Evolutionary conservation across 2,329 filamentous ascomycete genomes (phyloP), one percentile per base, ranked within the genome.

Genomic region (Aspergillus versicolor): DNA sequence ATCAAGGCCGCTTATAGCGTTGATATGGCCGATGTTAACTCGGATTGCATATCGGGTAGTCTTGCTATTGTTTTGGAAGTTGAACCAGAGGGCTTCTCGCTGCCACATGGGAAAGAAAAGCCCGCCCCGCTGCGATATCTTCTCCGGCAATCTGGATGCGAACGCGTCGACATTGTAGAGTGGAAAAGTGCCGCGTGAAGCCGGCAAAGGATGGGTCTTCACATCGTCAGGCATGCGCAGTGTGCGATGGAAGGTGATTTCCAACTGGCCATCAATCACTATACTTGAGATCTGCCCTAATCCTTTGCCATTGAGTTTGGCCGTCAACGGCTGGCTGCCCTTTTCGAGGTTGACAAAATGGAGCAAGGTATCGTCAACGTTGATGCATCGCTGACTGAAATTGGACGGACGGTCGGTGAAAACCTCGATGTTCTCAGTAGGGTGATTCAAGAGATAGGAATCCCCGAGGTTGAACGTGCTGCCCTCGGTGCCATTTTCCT

Each of bases 21-120:
- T 44, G 21, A 44, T n/a, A 5, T 44, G 15, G 42, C 42, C 42
- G 5, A 44, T 17, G 12, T 44, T 44, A 12, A 44, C 42, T 6
- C 42, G 42, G 24, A 44, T 44, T 12, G 19, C 42, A 17, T 44
- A 44, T 4, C 15, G 19, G 11, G 19, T 44, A 24, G 22, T 44
- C 5, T 8, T 5, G 9, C 17, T 24, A 15, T 22, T 12, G 42
- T 44, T 22, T 13, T 42, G 9, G 21, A 51, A 51, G 7, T 42
- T 5, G 24, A 51, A 41, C 48, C 48, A 51, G 19, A 51, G 34
- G 11, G 48, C 48, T 22, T 51, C 48, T 41, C 32, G 34, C 37
- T 48, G 45, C 45, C 38, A 51, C 48, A 51, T 51, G 6, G 48
- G 48, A 17, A 51, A 51, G 37, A 51, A 51, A 5, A 51, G 2